Evolutionary conservation across 148 eudicot genomes (phyloP).

Genomic region (Vaccinium darrowii): DNA sequence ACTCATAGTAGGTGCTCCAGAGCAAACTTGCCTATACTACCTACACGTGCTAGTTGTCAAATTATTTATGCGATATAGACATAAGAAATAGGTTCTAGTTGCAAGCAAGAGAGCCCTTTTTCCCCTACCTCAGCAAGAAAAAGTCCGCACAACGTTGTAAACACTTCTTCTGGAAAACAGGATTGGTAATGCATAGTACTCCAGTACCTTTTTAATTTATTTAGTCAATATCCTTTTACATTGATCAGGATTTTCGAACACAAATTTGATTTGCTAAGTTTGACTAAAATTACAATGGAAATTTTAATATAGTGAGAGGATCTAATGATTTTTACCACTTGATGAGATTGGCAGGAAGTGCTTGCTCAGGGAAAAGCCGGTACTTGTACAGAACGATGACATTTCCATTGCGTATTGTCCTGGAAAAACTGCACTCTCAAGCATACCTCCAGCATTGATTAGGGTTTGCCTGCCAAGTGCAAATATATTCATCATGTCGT

Average conservation of each 20-base stretch:
- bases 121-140: background rate
- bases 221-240: no score
- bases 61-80: no score
- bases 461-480: conserved; percentile 39
- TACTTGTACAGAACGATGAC: conserved; percentile 29
- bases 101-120: background rate
- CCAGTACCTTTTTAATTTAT: background rate
- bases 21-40: no score
- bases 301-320: background rate
- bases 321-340: conserved; percentile 17
- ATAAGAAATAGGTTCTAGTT: no score
- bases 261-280: background rate
- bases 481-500: conserved; percentile 42
- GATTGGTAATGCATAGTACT: background rate
- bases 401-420: conserved; percentile 41
- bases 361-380: conserved; percentile 22
- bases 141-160: background rate
- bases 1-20: no score
- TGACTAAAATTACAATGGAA: background rate
- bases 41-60: no score
- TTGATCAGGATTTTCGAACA: background rate
- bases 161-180: background rate
- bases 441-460: conserved; percentile 41
- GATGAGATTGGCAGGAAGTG: conserved; percentile 21
- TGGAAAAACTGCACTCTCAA: conserved; percentile 39